Conservation (phyloP, 169 alveolate genomes). For the Cardiosporidium cionae region DNA sequence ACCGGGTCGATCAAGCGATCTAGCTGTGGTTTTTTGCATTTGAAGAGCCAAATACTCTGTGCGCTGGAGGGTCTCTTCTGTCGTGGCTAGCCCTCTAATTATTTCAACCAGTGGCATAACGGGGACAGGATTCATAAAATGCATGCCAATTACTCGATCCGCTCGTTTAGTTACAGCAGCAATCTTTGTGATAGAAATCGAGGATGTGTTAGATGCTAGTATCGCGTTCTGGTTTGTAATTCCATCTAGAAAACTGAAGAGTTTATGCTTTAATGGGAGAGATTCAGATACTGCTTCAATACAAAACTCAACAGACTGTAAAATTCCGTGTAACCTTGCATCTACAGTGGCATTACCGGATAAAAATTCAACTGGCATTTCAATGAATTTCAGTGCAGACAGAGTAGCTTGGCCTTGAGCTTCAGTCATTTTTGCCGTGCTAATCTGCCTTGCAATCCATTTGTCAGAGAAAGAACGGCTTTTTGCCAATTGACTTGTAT, state of each 20-base stretch:
- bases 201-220: conserved; percentile 73
- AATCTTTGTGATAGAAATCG: conserved; percentile 70
- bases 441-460: conserved; percentile 61
- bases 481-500: conserved; percentile 38
- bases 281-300: conserved; percentile 68
- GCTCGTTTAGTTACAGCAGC: conserved; percentile 65
- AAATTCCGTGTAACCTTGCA: no score
- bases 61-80: conserved; percentile 46
- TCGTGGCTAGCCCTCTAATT: conserved; percentile 60
- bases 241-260: conserved; percentile 42
- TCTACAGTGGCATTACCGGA: not conserved
- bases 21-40: conserved; percentile 6
- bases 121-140: conserved; percentile 84
- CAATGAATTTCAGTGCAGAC: no score
- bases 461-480: conserved; percentile 39
- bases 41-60: conserved; percentile 27
- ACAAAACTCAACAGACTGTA: conserved; percentile 18
- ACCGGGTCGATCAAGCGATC: conserved; percentile 61
- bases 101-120: conserved; percentile 76
- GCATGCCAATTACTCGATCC: conserved; percentile 73
- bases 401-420: no score
- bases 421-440: conserved; percentile 44
- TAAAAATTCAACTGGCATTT: no score
- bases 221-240: conserved; percentile 42
- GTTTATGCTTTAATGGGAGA: conserved; percentile 41